Conservation (phyloP, 805 yeast genomes). For the Saturnispora sanitii region DNA sequence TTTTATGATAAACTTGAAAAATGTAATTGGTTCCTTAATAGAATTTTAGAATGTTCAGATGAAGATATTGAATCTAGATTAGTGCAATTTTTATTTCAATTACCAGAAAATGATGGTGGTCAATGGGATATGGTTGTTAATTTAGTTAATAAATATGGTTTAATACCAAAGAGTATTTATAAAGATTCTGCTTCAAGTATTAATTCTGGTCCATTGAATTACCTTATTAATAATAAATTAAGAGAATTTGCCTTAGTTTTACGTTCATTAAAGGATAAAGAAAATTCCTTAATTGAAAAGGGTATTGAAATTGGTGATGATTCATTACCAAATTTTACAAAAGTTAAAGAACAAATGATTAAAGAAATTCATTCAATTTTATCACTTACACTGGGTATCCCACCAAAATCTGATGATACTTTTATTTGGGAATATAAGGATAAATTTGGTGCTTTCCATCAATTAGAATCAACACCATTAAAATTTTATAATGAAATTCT, state of each 20-base stretch:
- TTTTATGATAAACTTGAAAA: slow-evolving; percentile 85
- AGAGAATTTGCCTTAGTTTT: slow-evolving; percentile 69
- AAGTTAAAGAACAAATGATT: slow-evolving; percentile 32
- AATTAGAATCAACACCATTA: slow-evolving; percentile 50
- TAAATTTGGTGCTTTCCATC: slow-evolving; percentile 52
- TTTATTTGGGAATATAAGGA: slow-evolving; percentile 71
- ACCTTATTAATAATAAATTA: slow-evolving; percentile 57
- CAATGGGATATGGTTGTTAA: slow-evolving; percentile 84
- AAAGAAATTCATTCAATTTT: slow-evolving; percentile 58
- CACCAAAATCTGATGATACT: slow-evolving; percentile 60
- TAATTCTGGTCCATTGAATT: slow-evolving; percentile 47
- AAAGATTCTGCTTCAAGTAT: slow-evolving; percentile 61
- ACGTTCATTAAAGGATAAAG: slow-evolving; percentile 38
- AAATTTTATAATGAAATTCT: slow-evolving; percentile 53
- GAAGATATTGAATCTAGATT: slow-evolving; percentile 65
- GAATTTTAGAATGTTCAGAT: slow-evolving; percentile 56
- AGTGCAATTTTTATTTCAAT: slow-evolving; percentile 50
- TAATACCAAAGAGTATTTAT: slow-evolving; percentile 63
- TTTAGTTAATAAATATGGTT: slow-evolving; percentile 66
- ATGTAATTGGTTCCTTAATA: slow-evolving; percentile 71
- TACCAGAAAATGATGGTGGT: slow-evolving; percentile 80
- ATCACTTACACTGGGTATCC: slow-evolving; percentile 64
- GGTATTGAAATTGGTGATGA: slow-evolving; percentile 2
- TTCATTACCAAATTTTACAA: slow-evolving; percentile 11
- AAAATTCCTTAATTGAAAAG: slow-evolving; percentile 24